Conservation (phyloP, 2,329 filamentous ascomycete genomes). For the Myriosclerotinia duriaeana region DNA sequence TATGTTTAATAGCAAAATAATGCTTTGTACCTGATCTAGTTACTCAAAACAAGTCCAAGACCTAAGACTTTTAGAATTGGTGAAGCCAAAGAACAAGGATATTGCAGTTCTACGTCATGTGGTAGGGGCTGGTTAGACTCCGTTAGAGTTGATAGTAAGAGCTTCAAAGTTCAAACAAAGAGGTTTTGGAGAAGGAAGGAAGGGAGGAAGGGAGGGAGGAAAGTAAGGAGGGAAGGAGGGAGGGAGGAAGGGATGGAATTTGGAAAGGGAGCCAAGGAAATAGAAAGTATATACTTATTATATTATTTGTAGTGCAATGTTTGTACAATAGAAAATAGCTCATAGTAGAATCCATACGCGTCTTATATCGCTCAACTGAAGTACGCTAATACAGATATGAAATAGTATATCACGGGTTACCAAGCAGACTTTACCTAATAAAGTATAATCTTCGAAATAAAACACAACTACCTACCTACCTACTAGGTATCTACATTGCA, state of each 20-base stretch:
- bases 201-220: too few relatives aligned
- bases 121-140: neutral
- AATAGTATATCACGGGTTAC: too few relatives aligned
- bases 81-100: constrained; percentile 16
- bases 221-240: neutral
- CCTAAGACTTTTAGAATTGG: neutral
- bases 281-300: neutral
- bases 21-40: neutral
- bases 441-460: too few relatives aligned
- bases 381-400: too few relatives aligned
- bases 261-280: too few relatives aligned
- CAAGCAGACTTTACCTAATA: too few relatives aligned
- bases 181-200: neutral
- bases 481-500: too few relatives aligned
- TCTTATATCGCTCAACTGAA: too few relatives aligned
- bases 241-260: neutral
- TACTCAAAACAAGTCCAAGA: neutral
- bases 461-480: too few relatives aligned
- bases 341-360: neutral
- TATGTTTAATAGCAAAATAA: neutral
- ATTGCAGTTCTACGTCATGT: constrained; percentile 18
- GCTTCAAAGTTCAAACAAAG: neutral
- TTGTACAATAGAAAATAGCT: neutral
- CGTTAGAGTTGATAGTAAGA: neutral
- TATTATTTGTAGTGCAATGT: neutral